Conservation (phyloP, 164 flowering plant genomes). For the Brasenia schreberi region DNA sequence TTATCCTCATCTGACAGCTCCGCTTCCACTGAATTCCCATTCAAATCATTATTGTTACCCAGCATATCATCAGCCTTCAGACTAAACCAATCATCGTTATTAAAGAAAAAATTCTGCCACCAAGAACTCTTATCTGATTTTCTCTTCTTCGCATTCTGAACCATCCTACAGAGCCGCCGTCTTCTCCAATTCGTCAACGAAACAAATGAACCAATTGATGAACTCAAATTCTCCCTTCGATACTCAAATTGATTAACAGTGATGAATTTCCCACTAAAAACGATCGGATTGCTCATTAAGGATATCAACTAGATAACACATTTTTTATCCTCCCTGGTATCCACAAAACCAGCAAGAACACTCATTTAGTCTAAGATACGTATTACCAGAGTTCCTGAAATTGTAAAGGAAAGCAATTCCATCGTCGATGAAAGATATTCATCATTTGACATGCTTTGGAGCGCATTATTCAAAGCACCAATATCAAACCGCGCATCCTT, state of each 20-base stretch:
- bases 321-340: conserved; percentile 19
- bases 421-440: background rate
- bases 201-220: conserved; percentile 5
- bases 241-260: conserved; percentile 5
- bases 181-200: conserved; percentile 13
- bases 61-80: conserved; percentile 37
- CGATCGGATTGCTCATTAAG: conserved; percentile 69
- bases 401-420: background rate
- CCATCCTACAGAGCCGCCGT: conserved; percentile 21
- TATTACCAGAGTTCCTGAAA: background rate
- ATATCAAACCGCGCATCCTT: too few relatives aligned
- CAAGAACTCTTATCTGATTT: conserved; percentile 30
- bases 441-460: too few relatives aligned
- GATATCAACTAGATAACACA: conserved; percentile 33
- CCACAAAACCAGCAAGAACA: background rate
- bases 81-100: conserved; percentile 85
- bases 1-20: conserved; percentile 45
- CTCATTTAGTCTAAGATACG: background rate
- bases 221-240: conserved; percentile 1
- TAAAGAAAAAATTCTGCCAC: conserved; percentile 81
- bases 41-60: conserved; percentile 15
- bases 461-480: too few relatives aligned
- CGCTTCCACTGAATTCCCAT: conserved; percentile 13
- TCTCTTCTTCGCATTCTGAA: conserved; percentile 31
- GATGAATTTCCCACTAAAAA: conserved; percentile 27